phyloP scores from a whole-genome alignment of 1,139 yeast species.

The Candida frijolesensis region DNA sequence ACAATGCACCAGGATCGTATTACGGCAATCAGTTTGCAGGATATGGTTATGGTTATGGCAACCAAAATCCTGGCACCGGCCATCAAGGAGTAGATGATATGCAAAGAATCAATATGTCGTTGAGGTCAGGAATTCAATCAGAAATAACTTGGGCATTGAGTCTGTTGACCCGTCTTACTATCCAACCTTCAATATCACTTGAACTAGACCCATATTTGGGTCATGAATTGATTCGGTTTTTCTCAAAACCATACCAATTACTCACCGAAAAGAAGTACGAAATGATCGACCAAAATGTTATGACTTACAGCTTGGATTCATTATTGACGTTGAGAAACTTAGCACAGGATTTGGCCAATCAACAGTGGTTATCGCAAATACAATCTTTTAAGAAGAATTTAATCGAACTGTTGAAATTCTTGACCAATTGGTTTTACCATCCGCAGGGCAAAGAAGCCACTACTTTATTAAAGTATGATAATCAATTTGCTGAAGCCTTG shows the following conservation, averaged over 20 bases:
- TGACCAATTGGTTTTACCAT: slow-evolving; percentile 42
- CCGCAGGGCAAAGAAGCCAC: slow-evolving; percentile 17
- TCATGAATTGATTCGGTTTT: slow-evolving; percentile 49
- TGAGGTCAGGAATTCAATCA: slow-evolving; percentile 56
- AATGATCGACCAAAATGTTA: slow-evolving; percentile 24
- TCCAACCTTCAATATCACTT: slow-evolving; percentile 52
- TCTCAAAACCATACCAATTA: slow-evolving; percentile 34
- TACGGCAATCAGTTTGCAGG: slow-evolving; percentile 3
- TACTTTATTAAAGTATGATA: slow-evolving; percentile 29
- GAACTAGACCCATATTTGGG: slow-evolving; percentile 53
- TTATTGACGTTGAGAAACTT: slow-evolving; percentile 76
- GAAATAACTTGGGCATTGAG: slow-evolving; percentile 71
- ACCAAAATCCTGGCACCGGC: slow-evolving; percentile 43
- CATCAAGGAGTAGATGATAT: slow-evolving; percentile 59
- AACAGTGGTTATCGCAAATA: slow-evolving; percentile 71
- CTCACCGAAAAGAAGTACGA: slow-evolving; percentile 27
- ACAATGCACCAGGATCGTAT: slow-evolving; percentile 6
- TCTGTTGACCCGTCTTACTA: slow-evolving; percentile 59
- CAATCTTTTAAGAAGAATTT: slow-evolving; percentile 49
- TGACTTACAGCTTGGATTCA: slow-evolving; percentile 56
- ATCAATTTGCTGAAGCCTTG: slow-evolving; percentile 60
- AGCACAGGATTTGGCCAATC: slow-evolving; percentile 80
- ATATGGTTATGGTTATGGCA: slow-evolving; percentile 15
- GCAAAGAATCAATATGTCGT: slow-evolving; percentile 63
- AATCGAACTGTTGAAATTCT: slow-evolving; percentile 50